Percentiles rank a stretch among this genome's conserved stretches.
Evolutionary conservation across 768 basidiomycete genomes (phyloP).

Genomic region (Suillus cothurnatus): DNA sequence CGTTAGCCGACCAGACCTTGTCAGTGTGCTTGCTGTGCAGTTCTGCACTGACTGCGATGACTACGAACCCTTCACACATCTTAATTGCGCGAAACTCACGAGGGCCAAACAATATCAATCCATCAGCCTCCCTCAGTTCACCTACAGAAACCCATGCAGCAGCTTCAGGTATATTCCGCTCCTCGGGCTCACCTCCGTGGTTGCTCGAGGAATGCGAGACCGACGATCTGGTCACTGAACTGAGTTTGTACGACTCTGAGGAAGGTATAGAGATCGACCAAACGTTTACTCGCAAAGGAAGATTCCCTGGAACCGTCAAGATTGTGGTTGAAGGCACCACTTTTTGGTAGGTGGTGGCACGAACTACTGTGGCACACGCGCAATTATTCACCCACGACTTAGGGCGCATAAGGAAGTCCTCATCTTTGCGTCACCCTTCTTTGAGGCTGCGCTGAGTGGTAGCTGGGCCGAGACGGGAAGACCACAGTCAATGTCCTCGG

Average conservation of each 20-base stretch:
- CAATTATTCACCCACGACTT: constrained; percentile 13
- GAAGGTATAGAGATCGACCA: constrained; percentile 79
- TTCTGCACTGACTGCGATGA: constrained; percentile 37
- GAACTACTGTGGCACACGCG: constrained; percentile 1
- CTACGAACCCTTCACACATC: constrained; percentile 83
- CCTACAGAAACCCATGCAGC: constrained; percentile 90
- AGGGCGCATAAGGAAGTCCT: constrained; percentile 93
- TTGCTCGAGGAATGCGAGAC: constrained; percentile 74
- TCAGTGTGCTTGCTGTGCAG: background rate
- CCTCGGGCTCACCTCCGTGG: constrained; percentile 80
- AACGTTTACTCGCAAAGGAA: constrained; percentile 67
- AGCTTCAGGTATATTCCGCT: constrained; percentile 81
- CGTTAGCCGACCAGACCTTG: background rate
- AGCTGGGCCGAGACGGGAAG: constrained; percentile 91
- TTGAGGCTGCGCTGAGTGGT: constrained; percentile 87
- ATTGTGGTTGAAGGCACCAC: constrained; percentile 87
- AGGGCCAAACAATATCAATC: constrained; percentile 72
- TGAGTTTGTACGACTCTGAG: constrained; percentile 66
- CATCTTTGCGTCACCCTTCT: constrained; percentile 94
- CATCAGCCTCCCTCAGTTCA: constrained; percentile 78
- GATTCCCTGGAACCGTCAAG: constrained; percentile 86
- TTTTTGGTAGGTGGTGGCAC: constrained; percentile 71
- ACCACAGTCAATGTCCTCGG: constrained; percentile 76
- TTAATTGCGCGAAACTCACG: constrained; percentile 87
- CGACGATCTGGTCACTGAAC: constrained; percentile 69